Conservation (phyloP, 352 stramenopile genomes). For the Globisporangium lucens region DNA sequence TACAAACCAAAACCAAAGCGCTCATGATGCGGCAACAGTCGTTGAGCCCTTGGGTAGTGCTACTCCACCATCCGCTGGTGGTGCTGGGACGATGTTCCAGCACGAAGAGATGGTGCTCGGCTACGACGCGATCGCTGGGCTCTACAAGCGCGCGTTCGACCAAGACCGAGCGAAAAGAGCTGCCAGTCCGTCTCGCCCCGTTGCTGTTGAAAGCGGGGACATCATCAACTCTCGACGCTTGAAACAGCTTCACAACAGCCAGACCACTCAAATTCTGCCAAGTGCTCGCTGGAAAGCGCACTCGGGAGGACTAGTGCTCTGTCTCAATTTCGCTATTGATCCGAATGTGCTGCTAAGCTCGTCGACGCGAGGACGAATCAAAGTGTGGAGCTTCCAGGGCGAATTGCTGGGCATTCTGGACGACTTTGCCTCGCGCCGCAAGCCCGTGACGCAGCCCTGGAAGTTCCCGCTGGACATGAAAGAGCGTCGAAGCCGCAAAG, state of each 20-base stretch:
- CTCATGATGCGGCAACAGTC: neutral
- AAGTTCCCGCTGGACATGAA: constrained; percentile 56
- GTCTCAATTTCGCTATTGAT: constrained; percentile 33
- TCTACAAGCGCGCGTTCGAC: constrained; percentile 38
- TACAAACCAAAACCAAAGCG: neutral
- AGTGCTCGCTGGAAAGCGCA: constrained; percentile 44
- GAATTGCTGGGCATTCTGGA: constrained; percentile 49
- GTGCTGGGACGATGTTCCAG: constrained; percentile 29
- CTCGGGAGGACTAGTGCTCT: constrained; percentile 25
- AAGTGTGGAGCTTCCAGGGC: constrained; percentile 50
- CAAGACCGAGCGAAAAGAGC: neutral
- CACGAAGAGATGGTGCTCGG: constrained; percentile 56
- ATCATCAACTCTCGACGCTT: neutral
- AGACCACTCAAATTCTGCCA: neutral
- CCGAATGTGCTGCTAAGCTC: constrained; percentile 47
- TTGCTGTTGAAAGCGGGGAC: neutral
- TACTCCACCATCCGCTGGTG: neutral
- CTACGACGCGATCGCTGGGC: constrained; percentile 45
- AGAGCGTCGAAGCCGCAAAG: constrained; percentile 29
- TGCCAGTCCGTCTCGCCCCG: neutral
- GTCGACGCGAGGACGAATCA: constrained; percentile 49
- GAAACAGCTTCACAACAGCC: neutral
- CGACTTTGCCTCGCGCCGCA: constrained; percentile 58
- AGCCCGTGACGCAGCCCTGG: constrained; percentile 46
- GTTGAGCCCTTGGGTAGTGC: neutral